phyloP scores from a whole-genome alignment of 192 early-diverging fungal species.

The Phycomyces nitens region DNA sequence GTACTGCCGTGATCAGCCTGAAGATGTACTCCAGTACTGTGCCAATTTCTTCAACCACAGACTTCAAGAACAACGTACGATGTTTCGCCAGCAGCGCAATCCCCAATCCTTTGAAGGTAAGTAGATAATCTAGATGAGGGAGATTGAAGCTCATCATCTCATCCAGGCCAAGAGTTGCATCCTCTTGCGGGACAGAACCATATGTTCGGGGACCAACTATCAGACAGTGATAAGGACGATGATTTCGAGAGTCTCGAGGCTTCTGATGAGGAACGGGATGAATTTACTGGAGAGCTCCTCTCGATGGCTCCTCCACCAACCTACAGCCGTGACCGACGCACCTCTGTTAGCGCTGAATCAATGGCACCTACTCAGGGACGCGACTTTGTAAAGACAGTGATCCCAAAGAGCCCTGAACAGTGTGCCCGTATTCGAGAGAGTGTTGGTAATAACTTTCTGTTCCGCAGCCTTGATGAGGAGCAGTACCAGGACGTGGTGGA shows the following conservation, averaged over 20 bases:
- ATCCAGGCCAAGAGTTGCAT: neutral
- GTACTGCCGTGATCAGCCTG: slow-evolving; percentile 71
- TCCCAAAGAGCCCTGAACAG: slow-evolving; percentile 88
- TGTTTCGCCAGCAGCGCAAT: slow-evolving; percentile 19
- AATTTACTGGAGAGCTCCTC: slow-evolving; percentile 29
- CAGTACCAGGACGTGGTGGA: slow-evolving; percentile 91
- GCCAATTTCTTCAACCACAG: slow-evolving; percentile 86
- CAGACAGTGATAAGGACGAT: slow-evolving; percentile 1
- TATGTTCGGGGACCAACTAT: neutral
- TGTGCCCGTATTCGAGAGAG: slow-evolving; percentile 73
- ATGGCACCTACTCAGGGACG: slow-evolving; percentile 87
- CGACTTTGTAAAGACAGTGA: slow-evolving; percentile 78
- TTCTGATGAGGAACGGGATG: slow-evolving; percentile 61
- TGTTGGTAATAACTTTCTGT: slow-evolving; percentile 91
- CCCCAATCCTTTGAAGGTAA: neutral
- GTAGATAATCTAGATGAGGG: slow-evolving; percentile 21
- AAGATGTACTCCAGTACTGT: slow-evolving; percentile 92
- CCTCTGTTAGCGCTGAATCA: slow-evolving; percentile 94
- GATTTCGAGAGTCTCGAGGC: slow-evolving; percentile 41
- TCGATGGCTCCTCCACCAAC: slow-evolving; percentile 46
- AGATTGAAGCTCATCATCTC: slow-evolving; percentile 3
- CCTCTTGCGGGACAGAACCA: neutral
- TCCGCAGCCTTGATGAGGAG: slow-evolving; percentile 93
- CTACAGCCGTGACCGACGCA: slow-evolving; percentile 86
- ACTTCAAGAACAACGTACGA: slow-evolving; percentile 72